A percentile compares a stretch with the other conserved stretches of the same genome.
Conservation (phyloP, 805 yeast species). For the Debaryomyces maramus region DNA sequence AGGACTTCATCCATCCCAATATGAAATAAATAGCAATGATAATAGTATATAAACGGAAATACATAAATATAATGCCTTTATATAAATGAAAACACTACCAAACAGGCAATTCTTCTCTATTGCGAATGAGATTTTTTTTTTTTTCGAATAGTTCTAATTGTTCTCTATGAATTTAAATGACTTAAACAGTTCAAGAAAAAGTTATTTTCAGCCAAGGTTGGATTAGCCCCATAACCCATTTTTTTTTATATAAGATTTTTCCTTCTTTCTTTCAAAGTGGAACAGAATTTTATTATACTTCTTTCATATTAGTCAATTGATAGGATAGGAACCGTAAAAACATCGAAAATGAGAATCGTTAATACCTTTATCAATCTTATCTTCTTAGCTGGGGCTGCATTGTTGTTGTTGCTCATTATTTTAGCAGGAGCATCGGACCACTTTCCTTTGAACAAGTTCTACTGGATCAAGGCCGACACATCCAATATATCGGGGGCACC, state of each 20-base stretch:
- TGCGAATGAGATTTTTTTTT: neutral
- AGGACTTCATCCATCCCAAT: neutral
- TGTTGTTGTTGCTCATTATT: constrained; percentile 55
- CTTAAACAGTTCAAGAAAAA: constrained; percentile 1
- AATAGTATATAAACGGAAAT: neutral
- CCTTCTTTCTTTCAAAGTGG: neutral
- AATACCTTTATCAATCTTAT: constrained; percentile 36
- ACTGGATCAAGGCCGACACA: constrained; percentile 81
- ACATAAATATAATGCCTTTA: constrained; percentile 1
- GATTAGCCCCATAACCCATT: neutral
- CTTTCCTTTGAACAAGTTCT: constrained; percentile 66
- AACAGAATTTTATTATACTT: neutral
- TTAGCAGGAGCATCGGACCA: constrained; percentile 63
- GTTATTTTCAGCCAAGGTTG: neutral
- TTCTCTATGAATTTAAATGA: constrained; percentile 1
- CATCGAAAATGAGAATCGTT: constrained; percentile 27
- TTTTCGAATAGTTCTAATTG: neutral
- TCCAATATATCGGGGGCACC: constrained; percentile 50
- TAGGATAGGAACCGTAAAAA: neutral
- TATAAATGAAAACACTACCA: neutral
- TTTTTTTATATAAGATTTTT: neutral
- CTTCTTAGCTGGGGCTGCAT: constrained; percentile 41
- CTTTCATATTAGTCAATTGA: constrained; percentile 1
- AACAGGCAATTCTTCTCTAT: constrained; percentile 1
- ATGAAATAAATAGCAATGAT: constrained; percentile 3